Percentiles rank a stretch among this genome's conserved stretches.
Conservation (phyloP, 345 rosid species). For the Populus alba region DNA sequence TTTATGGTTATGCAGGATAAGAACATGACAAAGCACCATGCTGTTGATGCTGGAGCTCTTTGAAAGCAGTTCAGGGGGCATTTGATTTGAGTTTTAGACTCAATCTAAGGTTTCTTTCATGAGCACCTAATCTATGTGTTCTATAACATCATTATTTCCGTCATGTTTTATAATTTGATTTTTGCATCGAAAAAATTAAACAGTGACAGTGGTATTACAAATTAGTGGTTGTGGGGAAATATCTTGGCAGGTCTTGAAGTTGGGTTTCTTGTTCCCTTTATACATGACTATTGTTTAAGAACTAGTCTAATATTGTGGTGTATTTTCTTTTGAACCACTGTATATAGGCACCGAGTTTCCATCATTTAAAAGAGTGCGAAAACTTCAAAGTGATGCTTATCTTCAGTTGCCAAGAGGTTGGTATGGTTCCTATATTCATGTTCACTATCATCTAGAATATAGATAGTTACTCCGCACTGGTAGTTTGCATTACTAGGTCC, state of each 20-base stretch:
- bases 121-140: too few species aligned
- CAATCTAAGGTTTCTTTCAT: too few species aligned
- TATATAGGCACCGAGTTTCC: constrained; percentile 42
- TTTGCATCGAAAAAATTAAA: not conserved
- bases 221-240: not conserved
- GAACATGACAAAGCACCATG: too few species aligned
- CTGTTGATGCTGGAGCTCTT: too few species aligned
- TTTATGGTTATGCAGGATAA: too few species aligned
- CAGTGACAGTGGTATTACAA: not conserved
- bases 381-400: constrained; percentile 41
- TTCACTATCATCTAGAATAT: not conserved
- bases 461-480: not conserved
- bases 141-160: too few species aligned
- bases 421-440: constrained; percentile 22
- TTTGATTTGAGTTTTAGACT: too few species aligned
- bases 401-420: constrained; percentile 54
- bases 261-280: not conserved
- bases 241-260: not conserved
- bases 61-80: too few species aligned
- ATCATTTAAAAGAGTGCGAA: constrained; percentile 37
- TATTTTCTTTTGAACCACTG: not conserved
- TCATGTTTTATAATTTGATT: not conserved
- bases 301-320: constrained; percentile 2
- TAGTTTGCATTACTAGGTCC: not conserved
- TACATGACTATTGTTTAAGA: constrained; percentile 1